Evolutionary conservation across 163 green algal species (phyloP), one percentile per base, ranked within the genome.

Genomic region (Scenedesmus sp.): DNA sequence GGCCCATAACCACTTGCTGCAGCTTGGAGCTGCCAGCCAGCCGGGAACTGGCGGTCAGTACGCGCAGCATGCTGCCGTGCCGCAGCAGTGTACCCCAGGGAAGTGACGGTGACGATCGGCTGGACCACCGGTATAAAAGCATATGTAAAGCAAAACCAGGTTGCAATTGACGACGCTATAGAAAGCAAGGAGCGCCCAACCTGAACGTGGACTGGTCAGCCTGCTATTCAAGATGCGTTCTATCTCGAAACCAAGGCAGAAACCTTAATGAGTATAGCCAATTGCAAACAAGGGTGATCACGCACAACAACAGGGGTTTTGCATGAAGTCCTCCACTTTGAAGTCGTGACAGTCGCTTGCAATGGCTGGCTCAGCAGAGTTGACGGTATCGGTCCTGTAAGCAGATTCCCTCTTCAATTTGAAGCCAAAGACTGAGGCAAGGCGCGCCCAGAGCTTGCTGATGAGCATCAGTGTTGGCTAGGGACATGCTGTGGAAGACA

Each of bases 401-500:
- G 7, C 46, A 53, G 46, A 10, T 53, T 24, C 22, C 15, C 20
- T 37, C 5, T 68, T 4, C 30, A 10, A 3, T 65, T 43, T 85
- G 10, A 33, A 24, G 4, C 5, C 42, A 37, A 42, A 59, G 68
- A 18, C 44, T 68, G 4, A 2, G 33, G 20, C 15, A 83, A 24
- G 56, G 85, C 65, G 40, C 83, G 42, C 85, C 35, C 16, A 56
- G 65, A 49, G 16, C 40, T 88, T 53, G 46, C 37, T 73, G 13
- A 20, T 88, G 16, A 35, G 81, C 53, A 86, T 61, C 94, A 96
- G 40, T 72, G 16, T 3, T 70, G 13, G 30, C 68, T 13, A 33
- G 51, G 49, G 65, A 33, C 44, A 90, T 97, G 6, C 68, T 81
- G 0, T 97, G 91, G 89, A 93, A 90, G 49, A 94, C 89, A 26